A percentile compares a stretch with the other conserved stretches of the same genome.
Evolutionary conservation across 768 basidiomycete species (phyloP).

Genomic region (Leucocoprinus leucothites): DNA sequence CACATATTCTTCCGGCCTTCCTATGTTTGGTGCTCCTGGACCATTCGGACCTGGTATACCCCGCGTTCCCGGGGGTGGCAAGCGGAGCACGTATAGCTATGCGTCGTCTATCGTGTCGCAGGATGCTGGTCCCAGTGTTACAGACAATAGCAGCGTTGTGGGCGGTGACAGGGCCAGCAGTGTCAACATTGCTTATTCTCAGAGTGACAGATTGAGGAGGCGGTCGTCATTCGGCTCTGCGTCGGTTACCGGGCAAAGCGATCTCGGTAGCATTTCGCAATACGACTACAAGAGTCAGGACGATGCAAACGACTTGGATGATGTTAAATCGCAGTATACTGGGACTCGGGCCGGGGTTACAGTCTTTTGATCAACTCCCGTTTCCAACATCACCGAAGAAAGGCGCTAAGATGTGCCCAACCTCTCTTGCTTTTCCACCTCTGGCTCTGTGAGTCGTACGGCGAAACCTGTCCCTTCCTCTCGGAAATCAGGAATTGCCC

Average conservation of each 20-base stretch:
- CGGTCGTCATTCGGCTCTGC: slow-evolving; percentile 69
- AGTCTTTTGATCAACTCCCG: slow-evolving; percentile 60
- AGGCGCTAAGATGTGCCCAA: not conserved
- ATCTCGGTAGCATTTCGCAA: slow-evolving; percentile 74
- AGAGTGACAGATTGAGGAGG: slow-evolving; percentile 84
- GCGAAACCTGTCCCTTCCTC: not conserved
- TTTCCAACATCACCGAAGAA: not conserved
- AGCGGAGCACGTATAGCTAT: slow-evolving; percentile 78
- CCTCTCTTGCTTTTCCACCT: not conserved
- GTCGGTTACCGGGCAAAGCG: slow-evolving; percentile 70
- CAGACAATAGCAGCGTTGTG: slow-evolving; percentile 61
- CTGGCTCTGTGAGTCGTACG: not conserved
- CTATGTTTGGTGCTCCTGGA: slow-evolving; percentile 71
- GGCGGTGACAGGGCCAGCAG: slow-evolving; percentile 48
- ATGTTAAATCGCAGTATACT: slow-evolving; percentile 86
- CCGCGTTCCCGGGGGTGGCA: slow-evolving; percentile 61
- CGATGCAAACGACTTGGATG: slow-evolving; percentile 73
- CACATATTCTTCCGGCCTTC: slow-evolving; percentile 89
- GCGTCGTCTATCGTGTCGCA: slow-evolving; percentile 94
- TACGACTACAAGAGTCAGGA: slow-evolving; percentile 91
- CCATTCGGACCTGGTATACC: slow-evolving; percentile 68
- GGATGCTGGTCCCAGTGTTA: slow-evolving; percentile 67
- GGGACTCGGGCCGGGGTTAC: slow-evolving; percentile 85
- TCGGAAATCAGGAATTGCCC: not conserved
- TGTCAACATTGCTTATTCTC: slow-evolving; percentile 75